These are phyloP conservation scores for Filobasidium uniguttulatum DNA, from an alignment of 1,284 basidiomycete genomes.

Conservation along the genomic window DNA sequence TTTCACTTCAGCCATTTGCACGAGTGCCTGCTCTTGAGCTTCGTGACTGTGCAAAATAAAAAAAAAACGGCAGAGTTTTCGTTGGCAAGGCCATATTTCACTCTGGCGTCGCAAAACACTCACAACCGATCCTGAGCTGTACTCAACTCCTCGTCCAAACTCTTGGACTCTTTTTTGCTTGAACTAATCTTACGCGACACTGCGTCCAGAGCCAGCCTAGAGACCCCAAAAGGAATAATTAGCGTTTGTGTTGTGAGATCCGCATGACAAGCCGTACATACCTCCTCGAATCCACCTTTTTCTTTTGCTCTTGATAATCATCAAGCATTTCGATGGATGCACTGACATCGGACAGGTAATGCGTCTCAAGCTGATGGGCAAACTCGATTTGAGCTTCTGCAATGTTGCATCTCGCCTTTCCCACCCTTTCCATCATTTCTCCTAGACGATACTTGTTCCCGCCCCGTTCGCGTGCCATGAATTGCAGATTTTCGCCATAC, in stretches of 20 bases:
- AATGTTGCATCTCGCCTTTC: slow-evolving; percentile 64
- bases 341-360: slow-evolving; percentile 52
- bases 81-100: no score
- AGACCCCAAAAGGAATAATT: slow-evolving; percentile 5
- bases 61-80: not conserved
- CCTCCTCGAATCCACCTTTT: slow-evolving; percentile 63
- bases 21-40: slow-evolving; percentile 59
- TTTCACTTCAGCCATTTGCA: slow-evolving; percentile 59
- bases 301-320: slow-evolving; percentile 34
- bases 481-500: slow-evolving; percentile 60
- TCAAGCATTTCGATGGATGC: slow-evolving; percentile 38
- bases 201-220: slow-evolving; percentile 60
- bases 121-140: slow-evolving; percentile 58
- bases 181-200: slow-evolving; percentile 52
- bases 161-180: slow-evolving; percentile 47
- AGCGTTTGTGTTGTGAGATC: not conserved
- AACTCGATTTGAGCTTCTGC: slow-evolving; percentile 62
- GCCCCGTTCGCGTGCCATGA: slow-evolving; percentile 40
- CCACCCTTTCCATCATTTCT: slow-evolving; percentile 54
- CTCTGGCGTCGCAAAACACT: slow-evolving; percentile 36
- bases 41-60: slow-evolving; percentile 50
- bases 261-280: slow-evolving; percentile 26
- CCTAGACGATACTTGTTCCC: slow-evolving; percentile 31
- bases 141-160: slow-evolving; percentile 62
- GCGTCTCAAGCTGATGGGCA: slow-evolving; percentile 53